A percentile compares a stretch with the other conserved stretches of the same genome.
Evolutionary conservation across 2,329 filamentous ascomycete species (phyloP).

Genomic region (Plenodomus lindquistii): DNA sequence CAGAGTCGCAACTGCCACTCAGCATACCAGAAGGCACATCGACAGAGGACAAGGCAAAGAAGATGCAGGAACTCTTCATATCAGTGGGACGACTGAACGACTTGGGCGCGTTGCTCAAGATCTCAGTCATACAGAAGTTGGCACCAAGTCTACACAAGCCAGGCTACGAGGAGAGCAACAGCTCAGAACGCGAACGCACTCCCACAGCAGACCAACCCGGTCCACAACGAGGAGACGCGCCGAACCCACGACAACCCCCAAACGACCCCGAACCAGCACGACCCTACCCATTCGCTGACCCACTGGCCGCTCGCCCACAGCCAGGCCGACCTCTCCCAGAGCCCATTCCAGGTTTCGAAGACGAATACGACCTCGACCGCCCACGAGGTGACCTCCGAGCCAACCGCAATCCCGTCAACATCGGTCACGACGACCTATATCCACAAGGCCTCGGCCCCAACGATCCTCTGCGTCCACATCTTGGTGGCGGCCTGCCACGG

Average conservation of each 20-base stretch:
- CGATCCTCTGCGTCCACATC: constrained; percentile 74
- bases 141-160: constrained; percentile 76
- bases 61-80: constrained; percentile 67
- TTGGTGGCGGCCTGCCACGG: constrained; percentile 63
- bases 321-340: constrained; percentile 72
- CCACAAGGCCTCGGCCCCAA: constrained; percentile 83
- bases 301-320: constrained; percentile 59
- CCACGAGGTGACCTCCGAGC: constrained; percentile 58
- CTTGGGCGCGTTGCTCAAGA: constrained; percentile 72
- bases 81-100: constrained; percentile 69
- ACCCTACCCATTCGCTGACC: constrained; percentile 71
- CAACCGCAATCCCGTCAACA: constrained; percentile 64
- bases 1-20: constrained; percentile 60
- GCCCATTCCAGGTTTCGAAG: constrained; percentile 87
- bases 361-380: constrained; percentile 82
- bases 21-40: constrained; percentile 54
- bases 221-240: constrained; percentile 28
- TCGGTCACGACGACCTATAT: constrained; percentile 86
- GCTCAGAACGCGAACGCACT: constrained; percentile 19
- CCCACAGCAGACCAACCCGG: constrained; percentile 49
- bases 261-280: constrained; percentile 61
- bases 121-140: constrained; percentile 81
- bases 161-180: constrained; percentile 68
- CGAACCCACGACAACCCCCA: constrained; percentile 56
- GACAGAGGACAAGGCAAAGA: constrained; percentile 49